Conservation (phyloP, 1,284 basidiomycete genomes). For the Pseudozyma sp. region DNA sequence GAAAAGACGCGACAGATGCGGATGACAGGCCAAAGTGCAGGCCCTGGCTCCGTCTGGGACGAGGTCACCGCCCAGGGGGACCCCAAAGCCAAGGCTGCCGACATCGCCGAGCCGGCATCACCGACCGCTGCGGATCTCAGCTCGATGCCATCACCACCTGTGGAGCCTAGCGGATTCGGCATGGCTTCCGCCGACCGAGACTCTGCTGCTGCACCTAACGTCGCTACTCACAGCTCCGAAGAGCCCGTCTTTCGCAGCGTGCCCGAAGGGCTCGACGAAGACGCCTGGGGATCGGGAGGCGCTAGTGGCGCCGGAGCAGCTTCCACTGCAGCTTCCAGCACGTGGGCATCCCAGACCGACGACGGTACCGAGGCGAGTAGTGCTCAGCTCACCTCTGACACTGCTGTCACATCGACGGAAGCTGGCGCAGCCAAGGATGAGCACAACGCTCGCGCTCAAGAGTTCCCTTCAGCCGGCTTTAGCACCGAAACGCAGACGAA, state of each 20-base stretch:
- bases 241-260: constrained; percentile 54
- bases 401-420: constrained; percentile 21
- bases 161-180: constrained; percentile 53
- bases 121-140: constrained; percentile 37
- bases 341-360: constrained; percentile 46
- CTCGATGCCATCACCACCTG: constrained; percentile 46
- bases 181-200: constrained; percentile 49
- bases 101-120: constrained; percentile 52
- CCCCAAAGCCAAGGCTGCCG: constrained; percentile 44
- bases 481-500: constrained; percentile 11
- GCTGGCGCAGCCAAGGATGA: constrained; percentile 18
- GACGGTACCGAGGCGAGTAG: constrained; percentile 41
- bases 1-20: constrained; percentile 64
- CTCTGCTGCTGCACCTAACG: constrained; percentile 60
- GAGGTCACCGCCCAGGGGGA: constrained; percentile 60
- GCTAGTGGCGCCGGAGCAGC: constrained; percentile 25
- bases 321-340: constrained; percentile 26
- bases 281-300: constrained; percentile 50
- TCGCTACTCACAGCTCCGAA: constrained; percentile 63
- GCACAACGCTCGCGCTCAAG: constrained; percentile 39
- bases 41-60: constrained; percentile 60
- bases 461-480: constrained; percentile 34
- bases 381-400: constrained; percentile 35
- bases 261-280: constrained; percentile 62
- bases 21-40: constrained; percentile 49